Evolutionary conservation across 2,329 filamentous ascomycete species (phyloP), one percentile per base, ranked within the genome.

Genomic region (Aspergillus sp.): DNA sequence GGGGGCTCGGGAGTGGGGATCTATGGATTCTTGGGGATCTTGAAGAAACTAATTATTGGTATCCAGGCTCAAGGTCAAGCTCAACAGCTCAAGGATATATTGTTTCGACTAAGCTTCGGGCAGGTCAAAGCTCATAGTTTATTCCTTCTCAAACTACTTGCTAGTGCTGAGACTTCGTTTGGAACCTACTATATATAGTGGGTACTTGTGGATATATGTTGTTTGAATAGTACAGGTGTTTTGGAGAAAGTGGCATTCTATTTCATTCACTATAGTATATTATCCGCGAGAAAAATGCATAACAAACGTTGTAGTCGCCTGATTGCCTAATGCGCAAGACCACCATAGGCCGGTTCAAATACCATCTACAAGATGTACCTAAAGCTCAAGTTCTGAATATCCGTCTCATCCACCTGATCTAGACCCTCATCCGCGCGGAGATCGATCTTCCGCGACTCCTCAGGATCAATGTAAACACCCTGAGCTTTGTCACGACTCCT

Each of bases 371-470:
- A 34, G 51, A 67, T 57, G 57, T 68, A 69, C 25, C 67, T 58
- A 54, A 69, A 68, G 28, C 47, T 57, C 43, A 46, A 38, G 43
- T 68, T 69, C 52, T 68, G 64, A 15, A 64, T 57, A 52, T 69
- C 66, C 11, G 66, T 69, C 47, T 68, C 66, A 48, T 69, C 66
- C 2, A 66, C 60, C 4, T 63, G 51, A 19, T 61, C 63, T 6
- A 69, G 46, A 11, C 49, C 61, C 34, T 64, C 65, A 19, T 67
- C 64, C 2, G 50, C 52, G 13, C 55, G 56, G 2, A 65, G 47
- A 22, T 62, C 54, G 38, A 67, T 55, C 17, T 43, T 30, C 1
- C 65, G 63, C 23, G 13, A 47, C 17, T 64, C 63, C 52, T 65
- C 64, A 13, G 64, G 56, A 23, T 66, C 62, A 30, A 66, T 62